Evolutionary conservation across 208 protist genomes (phyloP), one percentile per base, ranked within the genome.

Genomic region (Strigomonas culicis): DNA sequence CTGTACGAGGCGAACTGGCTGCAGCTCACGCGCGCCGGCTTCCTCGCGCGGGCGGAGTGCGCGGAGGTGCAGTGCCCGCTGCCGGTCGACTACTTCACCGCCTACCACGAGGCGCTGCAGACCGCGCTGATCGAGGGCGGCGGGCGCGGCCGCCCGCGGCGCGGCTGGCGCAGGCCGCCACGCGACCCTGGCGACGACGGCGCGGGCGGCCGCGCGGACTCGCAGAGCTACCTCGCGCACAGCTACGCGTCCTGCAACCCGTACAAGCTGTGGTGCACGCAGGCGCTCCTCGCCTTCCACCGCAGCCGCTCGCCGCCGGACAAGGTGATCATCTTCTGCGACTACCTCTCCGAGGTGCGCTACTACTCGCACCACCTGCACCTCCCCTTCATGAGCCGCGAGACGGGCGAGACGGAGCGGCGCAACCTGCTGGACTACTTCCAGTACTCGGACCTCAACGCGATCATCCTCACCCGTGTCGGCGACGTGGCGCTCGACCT

Each of bases 1-100:
- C 78, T 99, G 60, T 99, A 99, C 76, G 98, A 99, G 68, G 99
- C 98, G 1, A 99, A 99, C 75, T 99, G 99, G 98, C 88, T 99
- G 2, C 97, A 99, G 65, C 81, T 99, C 21, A 93, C 96, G 22
- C 66, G 75, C 36, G 80, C 81, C 31, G 98, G 98, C 22, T 98
- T 97, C 72, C 89, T 99, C 43, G 99, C 99, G 0, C 80, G 82
- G 15, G 98, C 99, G 11, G 88, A 98, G 81, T 99, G 99, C 70
- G 86, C 92, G 1, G 97, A 99, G 77, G 94, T 99, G 56, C 98
- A 96, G 85, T 99, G 98, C 73, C 89, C 90, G 19, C 96, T 99
- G 94, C 97, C 92, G 6, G 44, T 72, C 8, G 41, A 68, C 19
- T 97, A 90, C 56, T 81, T 83, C 46, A 69, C 56, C 36, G 74